phyloP scores from a whole-genome alignment of 163 green algal genomes.

The Trebouxiophyceae sp. region DNA sequence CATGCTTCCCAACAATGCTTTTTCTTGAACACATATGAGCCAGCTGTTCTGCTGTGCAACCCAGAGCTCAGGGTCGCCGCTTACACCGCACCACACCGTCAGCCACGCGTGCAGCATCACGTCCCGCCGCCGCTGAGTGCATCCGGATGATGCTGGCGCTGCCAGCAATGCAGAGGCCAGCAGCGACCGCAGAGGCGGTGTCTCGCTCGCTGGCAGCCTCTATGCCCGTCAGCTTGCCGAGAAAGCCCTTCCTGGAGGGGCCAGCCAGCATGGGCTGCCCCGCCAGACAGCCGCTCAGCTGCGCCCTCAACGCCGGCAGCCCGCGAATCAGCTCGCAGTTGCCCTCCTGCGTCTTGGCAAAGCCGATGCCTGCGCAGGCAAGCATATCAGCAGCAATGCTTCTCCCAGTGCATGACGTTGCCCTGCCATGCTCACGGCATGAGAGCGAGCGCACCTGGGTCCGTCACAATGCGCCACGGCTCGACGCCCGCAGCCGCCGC shows the following conservation, averaged over 20 bases:
- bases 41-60: too few species aligned
- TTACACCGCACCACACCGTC: conserved; percentile 16
- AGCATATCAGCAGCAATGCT: too few species aligned
- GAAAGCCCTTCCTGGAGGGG: conserved; percentile 74
- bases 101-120: conserved; percentile 62
- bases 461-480: conserved; percentile 76
- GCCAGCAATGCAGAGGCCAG: conserved; percentile 40
- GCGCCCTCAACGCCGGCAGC: conserved; percentile 33
- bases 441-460: conserved; percentile 60
- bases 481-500: conserved; percentile 46
- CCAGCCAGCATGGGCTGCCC: conserved; percentile 69
- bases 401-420: not conserved
- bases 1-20: too few species aligned
- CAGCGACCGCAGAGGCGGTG: conserved; percentile 60
- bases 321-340: conserved; percentile 63
- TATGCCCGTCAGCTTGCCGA: conserved; percentile 50
- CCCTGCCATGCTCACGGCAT: not conserved
- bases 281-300: conserved; percentile 39
- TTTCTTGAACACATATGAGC: too few species aligned
- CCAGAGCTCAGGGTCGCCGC: too few species aligned
- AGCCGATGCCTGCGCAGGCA: conserved; percentile 64
- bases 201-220: conserved; percentile 54
- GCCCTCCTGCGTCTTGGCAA: conserved; percentile 67
- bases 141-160: conserved; percentile 75
- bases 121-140: conserved; percentile 66